phyloP scores from a whole-genome alignment of 371 early-diverging fungal genomes.

The Mortierella sp. region DNA sequence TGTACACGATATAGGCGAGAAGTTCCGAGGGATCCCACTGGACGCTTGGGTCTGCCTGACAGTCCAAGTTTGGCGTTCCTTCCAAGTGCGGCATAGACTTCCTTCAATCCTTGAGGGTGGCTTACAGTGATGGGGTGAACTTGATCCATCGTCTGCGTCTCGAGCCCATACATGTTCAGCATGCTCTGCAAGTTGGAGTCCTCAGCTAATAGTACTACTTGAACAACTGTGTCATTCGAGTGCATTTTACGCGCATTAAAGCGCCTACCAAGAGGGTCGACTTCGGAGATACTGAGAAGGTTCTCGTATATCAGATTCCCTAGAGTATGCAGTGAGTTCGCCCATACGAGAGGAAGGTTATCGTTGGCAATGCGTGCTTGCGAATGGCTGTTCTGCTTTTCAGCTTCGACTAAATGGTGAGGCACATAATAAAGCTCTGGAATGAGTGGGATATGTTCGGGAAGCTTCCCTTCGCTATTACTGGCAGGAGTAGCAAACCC shows the following conservation, averaged over 20 bases:
- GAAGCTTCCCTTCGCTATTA: constrained; percentile 45
- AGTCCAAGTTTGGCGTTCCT: constrained; percentile 83
- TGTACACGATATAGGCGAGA: constrained; percentile 86
- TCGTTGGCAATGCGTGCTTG: constrained; percentile 87
- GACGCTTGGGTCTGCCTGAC: constrained; percentile 83
- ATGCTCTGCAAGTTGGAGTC: constrained; percentile 76
- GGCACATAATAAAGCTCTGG: constrained; percentile 91
- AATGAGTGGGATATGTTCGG: constrained; percentile 66
- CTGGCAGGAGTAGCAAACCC: constrained; percentile 38
- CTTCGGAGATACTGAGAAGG: constrained; percentile 79
- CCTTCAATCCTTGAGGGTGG: constrained; percentile 81
- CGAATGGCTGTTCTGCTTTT: constrained; percentile 77
- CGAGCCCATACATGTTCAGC: constrained; percentile 81
- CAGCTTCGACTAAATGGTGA: constrained; percentile 76
- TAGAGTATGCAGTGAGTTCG: constrained; percentile 85
- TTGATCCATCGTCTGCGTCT: constrained; percentile 80
- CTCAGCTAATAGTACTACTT: constrained; percentile 85
- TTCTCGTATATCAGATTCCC: constrained; percentile 84
- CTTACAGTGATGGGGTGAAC: constrained; percentile 80
- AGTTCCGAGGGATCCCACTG: constrained; percentile 83
- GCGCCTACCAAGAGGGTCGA: constrained; percentile 89
- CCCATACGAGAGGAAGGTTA: constrained; percentile 93
- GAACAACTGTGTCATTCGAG: constrained; percentile 75
- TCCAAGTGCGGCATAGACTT: constrained; percentile 84
- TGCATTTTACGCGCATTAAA: constrained; percentile 62